phyloP scores from a whole-genome alignment of 805 yeast genomes.

The Nakazawaea ambrosiae region DNA sequence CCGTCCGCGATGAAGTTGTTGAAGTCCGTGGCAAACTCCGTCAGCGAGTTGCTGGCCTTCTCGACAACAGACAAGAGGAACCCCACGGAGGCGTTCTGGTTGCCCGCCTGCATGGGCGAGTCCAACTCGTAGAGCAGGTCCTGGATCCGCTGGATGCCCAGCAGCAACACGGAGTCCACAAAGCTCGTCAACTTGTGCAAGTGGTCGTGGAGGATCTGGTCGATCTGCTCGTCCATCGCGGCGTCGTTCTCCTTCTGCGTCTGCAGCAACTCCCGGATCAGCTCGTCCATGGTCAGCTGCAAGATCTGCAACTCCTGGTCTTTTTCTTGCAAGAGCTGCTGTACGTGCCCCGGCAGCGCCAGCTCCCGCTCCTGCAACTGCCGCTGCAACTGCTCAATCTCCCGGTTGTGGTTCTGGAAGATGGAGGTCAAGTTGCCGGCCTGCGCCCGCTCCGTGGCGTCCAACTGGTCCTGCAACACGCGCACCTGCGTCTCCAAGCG shows the following conservation, averaged over 20 bases:
- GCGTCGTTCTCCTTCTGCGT: constrained; percentile 39
- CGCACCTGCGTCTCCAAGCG: constrained; percentile 57
- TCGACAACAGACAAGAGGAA: constrained; percentile 64
- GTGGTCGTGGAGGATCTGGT: constrained; percentile 40
- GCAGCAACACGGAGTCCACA: constrained; percentile 64
- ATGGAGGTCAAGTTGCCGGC: constrained; percentile 55
- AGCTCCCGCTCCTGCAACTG: constrained; percentile 24
- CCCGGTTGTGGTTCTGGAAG: constrained; percentile 56
- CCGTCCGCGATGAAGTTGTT: constrained; percentile 75
- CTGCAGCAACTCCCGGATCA: constrained; percentile 51
- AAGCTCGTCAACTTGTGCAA: constrained; percentile 40
- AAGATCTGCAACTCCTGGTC: constrained; percentile 75
- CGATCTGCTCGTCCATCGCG: constrained; percentile 54
- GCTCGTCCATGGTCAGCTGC: constrained; percentile 73
- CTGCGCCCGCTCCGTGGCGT: constrained; percentile 54
- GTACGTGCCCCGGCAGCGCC: constrained; percentile 24
- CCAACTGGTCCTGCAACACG: constrained; percentile 49
- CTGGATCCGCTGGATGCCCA: constrained; percentile 69
- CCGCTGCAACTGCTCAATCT: constrained; percentile 44
- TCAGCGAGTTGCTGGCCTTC: constrained; percentile 60
- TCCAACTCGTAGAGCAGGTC: constrained; percentile 63
- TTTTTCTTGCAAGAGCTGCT: constrained; percentile 49
- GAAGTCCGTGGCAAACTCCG: constrained; percentile 75
- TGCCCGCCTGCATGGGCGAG: constrained; percentile 80
- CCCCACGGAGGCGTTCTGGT: constrained; percentile 66